Percentiles rank a stretch among this genome's conserved stretches.
These are phyloP conservation scores for Diutina siamensis DNA, from an alignment of 1,139 yeast species.

Conservation along the genomic window DNA sequence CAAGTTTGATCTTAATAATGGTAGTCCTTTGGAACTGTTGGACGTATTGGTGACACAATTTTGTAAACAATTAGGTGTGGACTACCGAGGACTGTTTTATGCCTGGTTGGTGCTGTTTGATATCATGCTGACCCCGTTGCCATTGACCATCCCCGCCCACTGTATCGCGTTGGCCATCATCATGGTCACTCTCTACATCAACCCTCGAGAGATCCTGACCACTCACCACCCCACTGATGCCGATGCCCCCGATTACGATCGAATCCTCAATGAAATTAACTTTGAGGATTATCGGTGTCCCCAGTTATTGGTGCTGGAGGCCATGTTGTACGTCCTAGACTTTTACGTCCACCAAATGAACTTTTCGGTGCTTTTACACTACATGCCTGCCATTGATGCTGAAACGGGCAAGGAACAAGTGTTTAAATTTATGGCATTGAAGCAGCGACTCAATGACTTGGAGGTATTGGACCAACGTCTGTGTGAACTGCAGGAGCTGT, in stretches of 20 bases:
- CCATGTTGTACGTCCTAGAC: conserved; percentile 50
- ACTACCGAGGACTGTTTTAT: conserved; percentile 34
- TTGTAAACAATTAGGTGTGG: conserved; percentile 41
- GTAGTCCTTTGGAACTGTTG: conserved; percentile 33
- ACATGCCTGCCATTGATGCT: conserved; percentile 18
- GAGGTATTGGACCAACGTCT: conserved; percentile 25
- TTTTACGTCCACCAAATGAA: conserved; percentile 44
- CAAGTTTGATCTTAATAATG: conserved; percentile 63
- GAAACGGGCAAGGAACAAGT: conserved; percentile 33
- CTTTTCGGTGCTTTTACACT: conserved; percentile 17
- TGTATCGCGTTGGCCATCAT: conserved; percentile 63
- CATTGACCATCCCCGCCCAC: conserved; percentile 69
- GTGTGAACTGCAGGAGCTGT: conserved; percentile 27
- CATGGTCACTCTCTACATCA: conserved; percentile 29
- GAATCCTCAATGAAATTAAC: conserved; percentile 16
- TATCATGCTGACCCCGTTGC: conserved; percentile 58
- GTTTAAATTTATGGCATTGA: conserved; percentile 37
- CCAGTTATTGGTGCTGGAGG: conserved; percentile 44
- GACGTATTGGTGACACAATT: conserved; percentile 65
- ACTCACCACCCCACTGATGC: conserved; percentile 24
- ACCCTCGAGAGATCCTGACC: conserved; percentile 23
- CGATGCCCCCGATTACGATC: conserved; percentile 12
- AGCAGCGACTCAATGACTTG: conserved; percentile 32
- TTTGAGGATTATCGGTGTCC: conserved; percentile 38
- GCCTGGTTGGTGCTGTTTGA: conserved; percentile 77